Evolutionary conservation across 2,329 filamentous ascomycete genomes (phyloP).

Genomic region (Neobulgaria alba): DNA sequence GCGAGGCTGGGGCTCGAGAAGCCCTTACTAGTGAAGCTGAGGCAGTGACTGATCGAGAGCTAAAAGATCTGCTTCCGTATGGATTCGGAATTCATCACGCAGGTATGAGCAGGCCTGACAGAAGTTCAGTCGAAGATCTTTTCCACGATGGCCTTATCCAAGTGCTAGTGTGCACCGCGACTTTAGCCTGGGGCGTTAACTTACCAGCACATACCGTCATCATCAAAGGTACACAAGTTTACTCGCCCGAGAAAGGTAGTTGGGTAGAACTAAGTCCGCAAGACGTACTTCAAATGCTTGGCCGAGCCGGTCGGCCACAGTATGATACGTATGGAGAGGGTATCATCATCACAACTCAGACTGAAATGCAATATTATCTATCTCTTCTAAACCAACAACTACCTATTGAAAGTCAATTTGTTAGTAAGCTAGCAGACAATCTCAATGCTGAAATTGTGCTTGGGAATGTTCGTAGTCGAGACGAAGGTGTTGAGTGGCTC

Average conservation of each 20-base stretch:
- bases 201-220: conserved; percentile 95
- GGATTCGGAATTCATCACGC: conserved; percentile 98
- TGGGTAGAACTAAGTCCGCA: conserved; percentile 98
- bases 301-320: conserved; percentile 90
- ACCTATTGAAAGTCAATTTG: conserved; percentile 93
- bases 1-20: conserved; percentile 84
- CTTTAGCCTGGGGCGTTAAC: conserved; percentile 98
- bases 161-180: conserved; percentile 93
- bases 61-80: conserved; percentile 92
- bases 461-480: conserved; percentile 81
- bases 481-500: conserved; percentile 98
- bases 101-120: conserved; percentile 91
- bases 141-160: conserved; percentile 88
- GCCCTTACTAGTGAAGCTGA: conserved; percentile 80
- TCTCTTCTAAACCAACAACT: conserved; percentile 95
- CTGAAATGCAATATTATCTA: conserved; percentile 93
- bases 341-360: conserved; percentile 95
- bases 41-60: conserved; percentile 71
- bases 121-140: conserved; percentile 88
- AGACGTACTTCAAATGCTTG: conserved; percentile 97
- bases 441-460: conserved; percentile 94
- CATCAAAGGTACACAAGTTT: conserved; percentile 97
- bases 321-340: conserved; percentile 97
- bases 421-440: conserved; percentile 89
- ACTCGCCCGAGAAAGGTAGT: conserved; percentile 95